Base-by-base conservation (phyloP, 2,329 filamentous ascomycete species). In the Ophioceras dolichostomum region DNA sequence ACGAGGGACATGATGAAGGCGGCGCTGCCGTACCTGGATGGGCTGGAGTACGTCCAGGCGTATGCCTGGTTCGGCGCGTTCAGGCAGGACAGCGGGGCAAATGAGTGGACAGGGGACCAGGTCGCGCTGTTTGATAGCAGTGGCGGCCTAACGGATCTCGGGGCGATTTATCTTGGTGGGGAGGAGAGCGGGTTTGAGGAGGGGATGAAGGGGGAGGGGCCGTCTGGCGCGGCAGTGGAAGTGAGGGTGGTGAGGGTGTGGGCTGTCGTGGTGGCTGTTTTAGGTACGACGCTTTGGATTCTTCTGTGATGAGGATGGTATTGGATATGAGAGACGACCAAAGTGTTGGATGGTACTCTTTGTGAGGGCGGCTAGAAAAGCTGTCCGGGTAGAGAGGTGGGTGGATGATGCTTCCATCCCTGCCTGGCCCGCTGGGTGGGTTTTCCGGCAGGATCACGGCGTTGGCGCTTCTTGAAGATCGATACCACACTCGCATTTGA, bases 31-130 rank as follows among this genome's bases (percentile, higher is more conserved):
- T 85, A 76, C 54, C 72, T 89, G 42, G 83, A 88, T 53, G 61
- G 67, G 1, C 55, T 76, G 36, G 59, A 64, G 12, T 76, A 69
- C 38, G 64, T 87, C n/a, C 73, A 67, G 2, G 71, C 73, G 20
- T 89, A 89, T 54, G 76, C 78, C 0, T 82, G 81, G 56, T 91
- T 87, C 49, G 83, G 83, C 33, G 70, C 79, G 9, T 89, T 88
- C 52, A 51, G 61, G 2, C 51, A 60, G 2, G 75, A 73, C 4
- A 61, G 67, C 36, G 72, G 72, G 12, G 82, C 78, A 43, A 89
- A 87, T 45, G 49, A 46, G 14, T 64, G 58, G 55, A 76, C 87
- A 5, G 84, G 84, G 0, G 67, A 76, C 4, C 84, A 86, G 42
- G 76, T 69, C 1, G 72, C 76, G 1, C 80, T 91, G 64, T 63